These are phyloP conservation scores for Arachis hypogaea DNA, from an alignment of 306 rosid genomes.

Conservation along the genomic window DNA sequence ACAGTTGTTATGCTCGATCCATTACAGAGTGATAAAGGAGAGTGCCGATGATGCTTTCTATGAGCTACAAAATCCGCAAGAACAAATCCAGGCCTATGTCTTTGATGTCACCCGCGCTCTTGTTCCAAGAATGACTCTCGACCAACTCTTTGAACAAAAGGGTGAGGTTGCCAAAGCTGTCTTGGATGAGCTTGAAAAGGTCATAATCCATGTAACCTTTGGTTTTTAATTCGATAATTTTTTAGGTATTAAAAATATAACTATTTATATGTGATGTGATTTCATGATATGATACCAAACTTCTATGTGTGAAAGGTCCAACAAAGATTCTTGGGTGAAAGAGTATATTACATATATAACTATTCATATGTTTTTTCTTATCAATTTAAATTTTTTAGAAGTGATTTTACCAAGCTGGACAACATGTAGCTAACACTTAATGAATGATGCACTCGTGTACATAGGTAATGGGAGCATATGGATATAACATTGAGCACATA, in stretches of 20 bases:
- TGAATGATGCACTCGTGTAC: too few species aligned
- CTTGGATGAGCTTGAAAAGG: slow-evolving; percentile 93
- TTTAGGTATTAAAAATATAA: too few species aligned
- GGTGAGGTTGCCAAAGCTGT: slow-evolving; percentile 95
- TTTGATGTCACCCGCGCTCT: slow-evolving; percentile 93
- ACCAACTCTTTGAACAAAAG: slow-evolving; percentile 93
- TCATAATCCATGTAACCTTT: not conserved
- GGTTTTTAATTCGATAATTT: too few species aligned
- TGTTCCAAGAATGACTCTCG: slow-evolving; percentile 86
- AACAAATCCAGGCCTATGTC: slow-evolving; percentile 95
- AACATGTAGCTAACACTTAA: too few species aligned
- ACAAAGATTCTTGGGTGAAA: too few species aligned
- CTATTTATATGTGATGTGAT: too few species aligned
- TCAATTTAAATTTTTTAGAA: too few species aligned
- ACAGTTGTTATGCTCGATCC: slow-evolving; percentile 90
- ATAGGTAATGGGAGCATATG: slow-evolving; percentile 89
- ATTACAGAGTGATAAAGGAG: slow-evolving; percentile 73
- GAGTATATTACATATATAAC: too few species aligned
- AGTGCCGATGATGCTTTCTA: slow-evolving; percentile 95
- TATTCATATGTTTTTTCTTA: too few species aligned
- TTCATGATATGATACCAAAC: too few species aligned
- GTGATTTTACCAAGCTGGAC: too few species aligned
- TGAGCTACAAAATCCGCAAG: slow-evolving; percentile 88
- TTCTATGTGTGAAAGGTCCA: too few species aligned
- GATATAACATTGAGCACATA: slow-evolving; percentile 88